Evolutionary conservation across 2,329 filamentous ascomycete genomes (phyloP).

Genomic region (Scedosporium boydii): DNA sequence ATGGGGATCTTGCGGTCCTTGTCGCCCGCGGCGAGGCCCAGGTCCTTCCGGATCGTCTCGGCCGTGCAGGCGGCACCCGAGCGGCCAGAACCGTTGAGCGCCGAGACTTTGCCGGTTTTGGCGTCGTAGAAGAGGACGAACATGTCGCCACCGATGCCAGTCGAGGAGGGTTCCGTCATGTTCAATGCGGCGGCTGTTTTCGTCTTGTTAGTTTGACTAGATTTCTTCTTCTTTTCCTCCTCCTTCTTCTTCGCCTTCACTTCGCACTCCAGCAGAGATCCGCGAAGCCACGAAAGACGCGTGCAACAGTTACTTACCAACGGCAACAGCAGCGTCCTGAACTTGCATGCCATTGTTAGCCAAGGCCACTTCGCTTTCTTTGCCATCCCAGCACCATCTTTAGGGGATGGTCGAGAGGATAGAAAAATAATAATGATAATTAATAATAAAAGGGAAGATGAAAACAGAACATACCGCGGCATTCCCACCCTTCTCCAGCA

Average conservation of each 20-base stretch:
- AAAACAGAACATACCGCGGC: conserved; percentile 59
- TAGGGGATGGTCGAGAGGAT: not conserved
- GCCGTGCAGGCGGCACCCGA: conserved; percentile 60
- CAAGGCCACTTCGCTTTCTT: too few relatives aligned
- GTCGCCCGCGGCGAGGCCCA: conserved; percentile 53
- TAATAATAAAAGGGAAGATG: not conserved
- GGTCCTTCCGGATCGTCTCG: conserved; percentile 57
- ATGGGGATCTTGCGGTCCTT: conserved; percentile 56
- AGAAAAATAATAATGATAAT: conserved; percentile 1
- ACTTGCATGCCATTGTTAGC: not conserved
- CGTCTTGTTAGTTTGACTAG: too few relatives aligned
- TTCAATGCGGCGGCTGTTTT: conserved; percentile 73
- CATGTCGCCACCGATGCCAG: conserved; percentile 94
- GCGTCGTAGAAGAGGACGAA: conserved; percentile 92
- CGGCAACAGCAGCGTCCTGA: conserved; percentile 91
- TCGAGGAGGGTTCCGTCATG: conserved; percentile 85
- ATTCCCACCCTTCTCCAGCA: conserved; percentile 84
- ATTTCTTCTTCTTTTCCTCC: too few relatives aligned
- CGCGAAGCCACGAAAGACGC: too few relatives aligned
- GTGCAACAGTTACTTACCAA: conserved; percentile 43
- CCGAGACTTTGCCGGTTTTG: conserved; percentile 68
- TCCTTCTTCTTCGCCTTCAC: too few relatives aligned
- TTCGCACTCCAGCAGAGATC: too few relatives aligned
- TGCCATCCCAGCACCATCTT: not conserved
- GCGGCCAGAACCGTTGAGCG: conserved; percentile 89